Evolutionary conservation across 257 asterid genomes (phyloP), one percentile per base, ranked within the genome.

Genomic region (Jasminum sambac): DNA sequence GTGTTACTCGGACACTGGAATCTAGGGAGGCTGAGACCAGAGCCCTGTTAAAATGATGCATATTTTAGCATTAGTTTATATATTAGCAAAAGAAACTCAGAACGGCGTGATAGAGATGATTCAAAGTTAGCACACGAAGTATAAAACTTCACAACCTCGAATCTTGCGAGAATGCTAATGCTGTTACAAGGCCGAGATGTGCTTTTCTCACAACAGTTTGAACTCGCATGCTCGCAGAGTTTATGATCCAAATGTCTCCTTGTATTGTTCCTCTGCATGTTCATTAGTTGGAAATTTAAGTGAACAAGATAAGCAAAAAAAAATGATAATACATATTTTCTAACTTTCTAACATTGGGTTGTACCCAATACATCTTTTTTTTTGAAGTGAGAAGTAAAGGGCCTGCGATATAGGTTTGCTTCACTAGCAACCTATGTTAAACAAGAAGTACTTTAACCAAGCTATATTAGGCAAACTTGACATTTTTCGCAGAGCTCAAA

Each of bases 101-200:
- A 30, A 30, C 69, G 62, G 58, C 41, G 40, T 67, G 44, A 50
- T 59, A 41, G 61, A 71, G 70, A 52, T 11, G 60, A 61, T 66
- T 40, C 41, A 58, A 71, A 63, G 63, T 67, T 55, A 38, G 25
- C 26, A n/a, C 25, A 25, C 67, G 42, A 19, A 19, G 60, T 17
- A 69, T n/a, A 61, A 72, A 37, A 68, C 5, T 23, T 60, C 46
- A 67, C 65, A 65, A 94, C 99, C 97, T 95, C 24, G 99, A 91
- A 85, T 95, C 89, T 25, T 60, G 82, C 34, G 99, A 89, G 84
- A 95, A 91, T 39, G 88, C 83, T 71, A 90, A 69, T 52, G 95
- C 81, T 50, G 99, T 95, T 43, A 88, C 91, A 46, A 91, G 80
- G 72, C 95, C 98, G 74, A 95, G 88, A 84, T 95, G 99, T 75